Evolutionary conservation across 352 stramenopile genomes (phyloP).

Genomic region (Phytophthora podocarpi): DNA sequence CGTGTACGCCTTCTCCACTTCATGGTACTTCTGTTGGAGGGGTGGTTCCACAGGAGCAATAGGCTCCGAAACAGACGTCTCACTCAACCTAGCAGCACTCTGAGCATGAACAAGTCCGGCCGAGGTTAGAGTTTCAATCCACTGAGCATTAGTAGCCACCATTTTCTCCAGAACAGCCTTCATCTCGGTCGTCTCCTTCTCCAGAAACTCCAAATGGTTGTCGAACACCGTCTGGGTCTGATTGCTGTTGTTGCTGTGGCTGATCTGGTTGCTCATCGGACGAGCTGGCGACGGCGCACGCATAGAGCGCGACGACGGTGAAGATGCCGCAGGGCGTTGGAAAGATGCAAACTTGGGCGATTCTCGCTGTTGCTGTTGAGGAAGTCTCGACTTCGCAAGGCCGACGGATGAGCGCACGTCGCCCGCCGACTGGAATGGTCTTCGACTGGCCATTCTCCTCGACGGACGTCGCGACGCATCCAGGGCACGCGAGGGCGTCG

Average conservation of each 20-base stretch:
- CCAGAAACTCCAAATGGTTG: constrained; percentile 67
- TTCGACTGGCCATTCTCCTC: constrained; percentile 23
- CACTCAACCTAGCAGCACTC: constrained; percentile 21
- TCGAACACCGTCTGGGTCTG: constrained; percentile 56
- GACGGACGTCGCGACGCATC: constrained; percentile 17
- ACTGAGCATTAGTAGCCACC: constrained; percentile 75
- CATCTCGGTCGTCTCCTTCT: constrained; percentile 75
- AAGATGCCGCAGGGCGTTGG: constrained; percentile 11
- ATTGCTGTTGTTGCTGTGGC: constrained; percentile 38
- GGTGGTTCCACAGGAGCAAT: constrained; percentile 19
- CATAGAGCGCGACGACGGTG: constrained; percentile 25
- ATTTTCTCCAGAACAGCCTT: constrained; percentile 67
- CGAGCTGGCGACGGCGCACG: constrained; percentile 25
- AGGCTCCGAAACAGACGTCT: constrained; percentile 29
- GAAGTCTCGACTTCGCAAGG: constrained; percentile 18
- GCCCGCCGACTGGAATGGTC: constrained; percentile 36
- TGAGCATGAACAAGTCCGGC: constrained; percentile 24
- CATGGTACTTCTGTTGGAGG: constrained; percentile 54
- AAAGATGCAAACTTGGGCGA: constrained; percentile 29
- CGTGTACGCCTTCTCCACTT: constrained; percentile 51
- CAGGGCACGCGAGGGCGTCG: constrained; percentile 17
- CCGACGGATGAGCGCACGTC: constrained; percentile 29
- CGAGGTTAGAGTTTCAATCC: constrained; percentile 61
- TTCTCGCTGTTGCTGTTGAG: constrained; percentile 23
- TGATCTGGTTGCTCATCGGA: constrained; percentile 45